Evolutionary conservation across 176 grass and related monocot genomes (phyloP), one percentile per base, ranked within the genome.

Genomic region (Lolium multiflorum): DNA sequence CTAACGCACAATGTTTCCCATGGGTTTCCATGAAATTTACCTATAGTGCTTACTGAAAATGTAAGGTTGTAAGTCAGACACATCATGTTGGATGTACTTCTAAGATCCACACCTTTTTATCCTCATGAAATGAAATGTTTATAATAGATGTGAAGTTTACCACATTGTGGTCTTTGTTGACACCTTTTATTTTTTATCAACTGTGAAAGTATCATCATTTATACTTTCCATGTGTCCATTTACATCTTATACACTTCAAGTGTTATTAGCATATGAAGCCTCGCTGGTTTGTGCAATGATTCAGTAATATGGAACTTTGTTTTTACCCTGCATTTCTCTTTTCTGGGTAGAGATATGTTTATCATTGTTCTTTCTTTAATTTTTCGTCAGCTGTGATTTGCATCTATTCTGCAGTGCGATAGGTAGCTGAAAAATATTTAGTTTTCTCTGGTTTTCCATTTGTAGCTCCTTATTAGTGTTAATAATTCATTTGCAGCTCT

Each of bases 21-120:
- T 83, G 70, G 56, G 50, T 75, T 78, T 43, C 25, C 57, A 81
- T 68, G 46, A 59, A 72, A 70, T 69, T 57, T 55, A 31, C 26
- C 25, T 65, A 16, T 57, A 70, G 65, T 81, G 47, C 65, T 78
- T 77, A 65, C 68, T 48, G 28, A 21, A 9, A 41, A 43, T 79
- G 25, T 31, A 76, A 72, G 74, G 41, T 43, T 6, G 11, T n/a
- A 65, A 21, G 28, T 31, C 37, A 51, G 21, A 39, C 16, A 67
- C 20, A 77, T 25, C 47, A 77, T 77, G 38, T 77, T 5, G 62
- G 11, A 66, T 63, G 50, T 66, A 62, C 60, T 82, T 43, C 41
- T 82, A 7, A 82, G 35, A 51, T 24, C 11, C 1, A 9, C 13
- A 15, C 35, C 20, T 69, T 3, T 11, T 70, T 82, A 54, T 38